Conservation (phyloP, 352 stramenopile genomes). For the Chrysophaeum taylorii region DNA sequence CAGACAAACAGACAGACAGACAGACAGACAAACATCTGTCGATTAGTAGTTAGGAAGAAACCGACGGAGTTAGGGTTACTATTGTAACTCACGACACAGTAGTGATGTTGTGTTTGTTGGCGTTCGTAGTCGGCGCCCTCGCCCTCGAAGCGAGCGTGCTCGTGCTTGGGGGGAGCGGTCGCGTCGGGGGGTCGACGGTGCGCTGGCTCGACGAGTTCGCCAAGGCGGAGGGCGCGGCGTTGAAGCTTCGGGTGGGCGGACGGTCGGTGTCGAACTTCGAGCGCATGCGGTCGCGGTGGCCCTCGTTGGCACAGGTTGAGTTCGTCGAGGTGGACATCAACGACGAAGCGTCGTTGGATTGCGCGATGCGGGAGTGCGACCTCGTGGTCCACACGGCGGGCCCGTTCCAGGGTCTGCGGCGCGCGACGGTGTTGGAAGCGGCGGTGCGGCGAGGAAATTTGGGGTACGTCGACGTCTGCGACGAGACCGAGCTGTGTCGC, state of each 20-base stretch:
- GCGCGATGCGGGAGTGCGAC: constrained; percentile 10
- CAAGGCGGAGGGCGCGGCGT: background rate
- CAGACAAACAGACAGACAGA: too few species aligned
- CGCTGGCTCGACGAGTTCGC: constrained; percentile 26
- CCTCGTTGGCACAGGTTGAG: constrained; percentile 12
- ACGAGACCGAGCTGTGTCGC: constrained; percentile 33
- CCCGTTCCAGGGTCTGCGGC: constrained; percentile 32
- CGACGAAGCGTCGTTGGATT: constrained; percentile 18
- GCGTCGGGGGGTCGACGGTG: constrained; percentile 34
- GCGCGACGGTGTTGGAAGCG: constrained; percentile 26
- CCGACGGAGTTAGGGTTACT: too few species aligned
- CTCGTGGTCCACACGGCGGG: constrained; percentile 35
- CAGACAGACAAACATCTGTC: too few species aligned
- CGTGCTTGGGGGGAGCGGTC: constrained; percentile 32
- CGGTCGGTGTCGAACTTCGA: constrained; percentile 1
- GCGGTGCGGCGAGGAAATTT: constrained; percentile 11
- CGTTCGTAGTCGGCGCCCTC: too few species aligned
- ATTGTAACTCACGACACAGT: too few species aligned
- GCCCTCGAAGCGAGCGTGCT: too few species aligned
- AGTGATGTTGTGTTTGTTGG: too few species aligned
- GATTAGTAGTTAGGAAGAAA: too few species aligned
- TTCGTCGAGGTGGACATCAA: constrained; percentile 34
- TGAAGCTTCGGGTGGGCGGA: background rate
- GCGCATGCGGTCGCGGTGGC: background rate
- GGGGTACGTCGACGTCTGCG: constrained; percentile 39